Evolutionary conservation across 1,284 basidiomycete genomes (phyloP).

Genomic region (Ustilago shanxiensis): DNA sequence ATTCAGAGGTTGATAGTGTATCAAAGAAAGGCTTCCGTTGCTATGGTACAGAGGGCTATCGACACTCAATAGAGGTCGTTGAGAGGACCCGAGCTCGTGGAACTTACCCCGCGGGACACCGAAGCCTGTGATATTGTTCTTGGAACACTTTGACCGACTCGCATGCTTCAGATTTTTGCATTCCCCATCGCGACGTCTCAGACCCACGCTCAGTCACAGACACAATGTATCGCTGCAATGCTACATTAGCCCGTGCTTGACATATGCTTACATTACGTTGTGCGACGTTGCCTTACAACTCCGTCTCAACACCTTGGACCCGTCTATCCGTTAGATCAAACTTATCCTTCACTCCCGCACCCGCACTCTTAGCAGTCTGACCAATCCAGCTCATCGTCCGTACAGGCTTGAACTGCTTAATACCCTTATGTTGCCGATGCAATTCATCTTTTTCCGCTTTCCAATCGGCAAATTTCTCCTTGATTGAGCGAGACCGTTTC

Average conservation of each 20-base stretch:
- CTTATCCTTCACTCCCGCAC: conserved; percentile 12
- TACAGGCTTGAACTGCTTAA: conserved; percentile 52
- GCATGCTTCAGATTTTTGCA: background rate
- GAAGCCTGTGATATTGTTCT: background rate
- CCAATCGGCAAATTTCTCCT: conserved; percentile 50
- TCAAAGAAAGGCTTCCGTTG: no score
- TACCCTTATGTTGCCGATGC: conserved; percentile 49
- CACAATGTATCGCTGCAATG: background rate
- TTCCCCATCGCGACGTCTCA: background rate
- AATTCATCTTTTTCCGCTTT: conserved; percentile 48
- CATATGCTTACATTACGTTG: background rate
- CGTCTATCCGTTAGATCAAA: conserved; percentile 46
- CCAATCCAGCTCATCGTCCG: conserved; percentile 50
- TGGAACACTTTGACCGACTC: background rate
- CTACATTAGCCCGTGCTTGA: background rate
- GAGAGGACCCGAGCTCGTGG: background rate
- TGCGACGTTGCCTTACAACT: conserved; percentile 20
- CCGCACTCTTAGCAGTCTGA: conserved; percentile 20
- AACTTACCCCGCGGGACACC: background rate
- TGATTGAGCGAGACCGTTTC: conserved; percentile 18
- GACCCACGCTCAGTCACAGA: background rate
- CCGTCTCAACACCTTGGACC: conserved; percentile 40
- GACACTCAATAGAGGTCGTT: no score
- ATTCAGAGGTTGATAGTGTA: no score
- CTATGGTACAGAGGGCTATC: no score